Conservation (phyloP, 768 basidiomycete genomes). For the Tylopilus cervinicoccineus region DNA sequence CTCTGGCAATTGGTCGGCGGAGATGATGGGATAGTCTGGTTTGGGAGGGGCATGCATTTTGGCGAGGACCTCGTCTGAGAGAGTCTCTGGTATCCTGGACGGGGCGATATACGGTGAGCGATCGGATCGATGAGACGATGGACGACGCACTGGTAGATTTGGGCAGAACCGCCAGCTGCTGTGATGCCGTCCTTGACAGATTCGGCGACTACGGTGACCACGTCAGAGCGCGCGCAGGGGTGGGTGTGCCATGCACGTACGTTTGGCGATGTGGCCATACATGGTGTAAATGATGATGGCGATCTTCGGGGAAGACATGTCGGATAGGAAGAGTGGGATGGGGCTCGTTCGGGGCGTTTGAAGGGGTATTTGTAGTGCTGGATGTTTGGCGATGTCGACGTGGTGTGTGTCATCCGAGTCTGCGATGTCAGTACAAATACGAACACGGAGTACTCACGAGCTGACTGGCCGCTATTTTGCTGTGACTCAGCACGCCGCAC, state of each 20-base stretch:
- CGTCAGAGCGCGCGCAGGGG: neutral
- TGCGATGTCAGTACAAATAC: too few relatives aligned
- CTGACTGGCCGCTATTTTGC: too few relatives aligned
- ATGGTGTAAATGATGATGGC: slow-evolving; percentile 73
- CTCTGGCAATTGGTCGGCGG: slow-evolving; percentile 11
- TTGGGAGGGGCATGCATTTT: slow-evolving; percentile 71
- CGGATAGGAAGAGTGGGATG: neutral
- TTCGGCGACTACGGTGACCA: slow-evolving; percentile 61
- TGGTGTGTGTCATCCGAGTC: too few relatives aligned
- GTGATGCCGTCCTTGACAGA: slow-evolving; percentile 44
- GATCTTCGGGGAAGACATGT: slow-evolving; percentile 48
- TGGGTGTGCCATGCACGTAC: slow-evolving; percentile 38
- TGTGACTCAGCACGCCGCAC: too few relatives aligned
- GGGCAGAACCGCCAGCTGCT: slow-evolving; percentile 45
- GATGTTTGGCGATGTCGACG: too few relatives aligned
- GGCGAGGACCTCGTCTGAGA: slow-evolving; percentile 59
- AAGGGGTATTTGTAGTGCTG: slow-evolving; percentile 13
- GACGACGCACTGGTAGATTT: slow-evolving; percentile 55
- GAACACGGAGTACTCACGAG: too few relatives aligned
- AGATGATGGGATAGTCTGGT: slow-evolving; percentile 45
- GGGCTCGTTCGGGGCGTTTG: neutral
- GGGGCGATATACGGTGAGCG: neutral
- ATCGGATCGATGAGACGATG: neutral
- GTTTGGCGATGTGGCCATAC: slow-evolving; percentile 67
- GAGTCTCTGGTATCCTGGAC: slow-evolving; percentile 74